A percentile compares a stretch with the other conserved stretches of the same genome.
phyloP scores from a whole-genome alignment of 129 eudicot genomes.

The Flaveria robusta region DNA sequence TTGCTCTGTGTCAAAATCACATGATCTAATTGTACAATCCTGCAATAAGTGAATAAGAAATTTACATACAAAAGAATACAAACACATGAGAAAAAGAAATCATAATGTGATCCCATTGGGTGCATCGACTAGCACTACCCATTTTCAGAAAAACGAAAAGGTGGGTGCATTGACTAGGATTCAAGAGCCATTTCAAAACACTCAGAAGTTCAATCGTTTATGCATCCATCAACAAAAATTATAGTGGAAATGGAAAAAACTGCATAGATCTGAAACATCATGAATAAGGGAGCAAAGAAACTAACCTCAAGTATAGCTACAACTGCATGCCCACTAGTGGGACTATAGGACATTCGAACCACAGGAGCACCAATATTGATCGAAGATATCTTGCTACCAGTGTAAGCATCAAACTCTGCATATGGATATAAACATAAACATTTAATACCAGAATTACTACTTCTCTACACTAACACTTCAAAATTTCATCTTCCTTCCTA shows the following conservation, averaged over 20 bases:
- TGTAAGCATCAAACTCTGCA: slow-evolving; percentile 86
- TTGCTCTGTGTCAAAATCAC: slow-evolving; percentile 98
- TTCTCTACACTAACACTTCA: slow-evolving; percentile 7
- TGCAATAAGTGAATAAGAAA: slow-evolving; percentile 38
- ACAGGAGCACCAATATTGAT: slow-evolving; percentile 90
- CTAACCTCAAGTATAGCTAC: slow-evolving; percentile 94
- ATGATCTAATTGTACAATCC: slow-evolving; percentile 97
- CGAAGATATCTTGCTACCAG: slow-evolving; percentile 95
- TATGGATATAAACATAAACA: neutral
- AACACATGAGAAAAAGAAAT: slow-evolving; percentile 10
- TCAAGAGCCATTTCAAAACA: slow-evolving; percentile 4
- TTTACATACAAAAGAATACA: neutral
- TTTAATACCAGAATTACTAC: neutral
- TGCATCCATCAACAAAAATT: neutral
- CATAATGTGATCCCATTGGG: neutral
- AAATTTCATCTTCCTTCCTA: slow-evolving; percentile 8
- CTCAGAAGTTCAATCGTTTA: slow-evolving; percentile 19
- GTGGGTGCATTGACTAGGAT: neutral
- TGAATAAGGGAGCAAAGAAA: slow-evolving; percentile 1
- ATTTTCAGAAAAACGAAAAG: too few relatives aligned
- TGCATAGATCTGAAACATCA: slow-evolving; percentile 5
- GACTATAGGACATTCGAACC: slow-evolving; percentile 92
- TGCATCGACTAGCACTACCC: too few relatives aligned
- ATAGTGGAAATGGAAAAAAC: neutral
- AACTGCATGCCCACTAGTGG: slow-evolving; percentile 80